These are phyloP conservation scores for Pichia exigua DNA, from an alignment of 805 yeast genomes.

Conservation along the genomic window DNA sequence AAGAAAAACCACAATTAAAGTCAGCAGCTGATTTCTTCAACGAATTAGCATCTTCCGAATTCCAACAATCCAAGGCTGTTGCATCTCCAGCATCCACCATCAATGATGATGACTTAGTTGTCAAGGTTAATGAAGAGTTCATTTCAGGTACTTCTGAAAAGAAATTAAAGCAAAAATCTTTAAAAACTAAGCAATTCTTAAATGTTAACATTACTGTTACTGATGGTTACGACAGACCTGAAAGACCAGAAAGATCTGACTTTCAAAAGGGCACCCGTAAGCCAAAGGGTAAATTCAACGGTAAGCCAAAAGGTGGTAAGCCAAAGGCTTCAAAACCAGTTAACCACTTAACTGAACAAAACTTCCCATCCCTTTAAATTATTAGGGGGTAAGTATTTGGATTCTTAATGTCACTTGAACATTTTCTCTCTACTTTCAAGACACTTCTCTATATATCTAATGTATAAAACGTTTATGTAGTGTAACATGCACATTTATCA, in stretches of 20 bases:
- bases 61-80: slow-evolving; percentile 20
- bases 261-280: slow-evolving; percentile 24
- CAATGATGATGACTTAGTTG: slow-evolving; percentile 51
- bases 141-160: slow-evolving; percentile 56
- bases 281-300: slow-evolving; percentile 1
- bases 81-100: slow-evolving; percentile 35
- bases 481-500: not conserved
- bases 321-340: slow-evolving; percentile 18
- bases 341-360: slow-evolving; percentile 36
- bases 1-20: slow-evolving; percentile 45
- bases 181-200: slow-evolving; percentile 73
- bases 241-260: slow-evolving; percentile 26
- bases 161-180: slow-evolving; percentile 62
- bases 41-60: slow-evolving; percentile 44
- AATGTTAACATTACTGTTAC: slow-evolving; percentile 69
- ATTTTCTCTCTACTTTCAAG: not conserved
- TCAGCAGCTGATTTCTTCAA: slow-evolving; percentile 84
- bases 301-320: slow-evolving; percentile 14
- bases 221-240: slow-evolving; percentile 33
- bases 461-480: not conserved
- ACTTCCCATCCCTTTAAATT: slow-evolving; percentile 62
- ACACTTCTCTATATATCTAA: not conserved
- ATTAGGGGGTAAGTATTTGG: not conserved
- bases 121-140: slow-evolving; percentile 56
- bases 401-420: not conserved